Evolutionary conservation across 345 rosid genomes (phyloP).

Genomic region (Mercurialis annua): DNA sequence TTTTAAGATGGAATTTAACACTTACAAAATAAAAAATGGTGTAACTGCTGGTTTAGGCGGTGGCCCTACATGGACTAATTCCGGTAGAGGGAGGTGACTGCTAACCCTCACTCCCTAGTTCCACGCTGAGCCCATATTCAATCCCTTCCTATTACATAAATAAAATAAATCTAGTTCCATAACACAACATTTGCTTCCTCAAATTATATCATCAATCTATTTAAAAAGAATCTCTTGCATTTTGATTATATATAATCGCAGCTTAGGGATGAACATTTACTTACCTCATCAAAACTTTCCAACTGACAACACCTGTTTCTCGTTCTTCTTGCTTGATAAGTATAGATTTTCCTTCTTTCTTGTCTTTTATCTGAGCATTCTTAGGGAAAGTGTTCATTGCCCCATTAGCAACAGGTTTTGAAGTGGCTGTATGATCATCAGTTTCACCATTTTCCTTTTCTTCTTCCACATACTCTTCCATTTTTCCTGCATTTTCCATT

Average conservation of each 20-base stretch:
- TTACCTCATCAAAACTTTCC: conserved; percentile 73
- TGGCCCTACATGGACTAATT: too few species aligned
- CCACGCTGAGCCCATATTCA: too few species aligned
- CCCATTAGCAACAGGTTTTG: conserved; percentile 57
- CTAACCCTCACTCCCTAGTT: too few species aligned
- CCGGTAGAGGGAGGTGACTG: too few species aligned
- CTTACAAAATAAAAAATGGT: too few species aligned
- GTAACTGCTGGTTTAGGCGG: too few species aligned
- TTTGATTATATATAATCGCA: neutral
- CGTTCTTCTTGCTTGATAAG: conserved; percentile 97
- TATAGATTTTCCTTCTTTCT: conserved; percentile 72
- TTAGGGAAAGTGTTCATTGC: conserved; percentile 37
- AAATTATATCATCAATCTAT: neutral
- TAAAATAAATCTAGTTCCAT: too few species aligned
- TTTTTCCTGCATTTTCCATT: conserved; percentile 99
- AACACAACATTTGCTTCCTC: neutral
- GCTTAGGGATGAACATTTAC: neutral
- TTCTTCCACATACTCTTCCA: conserved; percentile 90
- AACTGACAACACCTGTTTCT: conserved; percentile 91
- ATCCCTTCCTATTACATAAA: too few species aligned
- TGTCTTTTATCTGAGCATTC: conserved; percentile 39
- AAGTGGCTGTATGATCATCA: conserved; percentile 39
- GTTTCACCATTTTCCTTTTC: conserved; percentile 56
- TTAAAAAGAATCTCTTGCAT: conserved; percentile 4
- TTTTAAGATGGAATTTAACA: too few species aligned